phyloP scores from a whole-genome alignment of 1,139 yeast species.

The Protomyces lactucae-debilis region DNA sequence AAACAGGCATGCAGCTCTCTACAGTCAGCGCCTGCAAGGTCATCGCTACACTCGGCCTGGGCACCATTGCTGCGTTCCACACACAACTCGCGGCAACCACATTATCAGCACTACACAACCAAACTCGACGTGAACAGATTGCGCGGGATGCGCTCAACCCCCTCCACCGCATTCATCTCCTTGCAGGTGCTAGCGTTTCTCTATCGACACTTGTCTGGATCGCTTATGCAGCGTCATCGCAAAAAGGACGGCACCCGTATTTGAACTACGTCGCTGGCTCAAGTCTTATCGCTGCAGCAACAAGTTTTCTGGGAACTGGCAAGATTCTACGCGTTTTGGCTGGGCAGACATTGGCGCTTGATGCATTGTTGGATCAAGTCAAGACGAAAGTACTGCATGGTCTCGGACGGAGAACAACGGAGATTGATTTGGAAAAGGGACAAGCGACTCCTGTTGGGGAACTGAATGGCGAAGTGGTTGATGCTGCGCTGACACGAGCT shows the following conservation, averaged over 20 bases:
- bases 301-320: background rate
- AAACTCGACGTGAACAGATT: background rate
- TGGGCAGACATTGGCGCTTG: background rate
- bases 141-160: background rate
- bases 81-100: background rate
- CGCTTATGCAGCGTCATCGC: background rate
- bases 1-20: background rate
- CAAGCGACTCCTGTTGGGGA: background rate
- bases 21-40: slow-evolving; percentile 4
- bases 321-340: background rate
- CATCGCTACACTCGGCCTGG: slow-evolving; percentile 14
- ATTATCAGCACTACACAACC: background rate
- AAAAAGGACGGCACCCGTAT: slow-evolving; percentile 15
- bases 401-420: background rate
- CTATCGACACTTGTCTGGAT: background rate
- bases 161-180: background rate
- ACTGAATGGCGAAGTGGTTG: slow-evolving; percentile 10
- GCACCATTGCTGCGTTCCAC: background rate
- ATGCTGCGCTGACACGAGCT: background rate
- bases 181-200: background rate
- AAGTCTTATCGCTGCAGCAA: background rate
- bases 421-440: background rate
- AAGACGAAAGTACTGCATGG: background rate
- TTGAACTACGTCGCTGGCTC: background rate
- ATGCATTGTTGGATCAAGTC: background rate